phyloP scores from a whole-genome alignment of 257 asterid species.

The Galeopsis tetrahit region DNA sequence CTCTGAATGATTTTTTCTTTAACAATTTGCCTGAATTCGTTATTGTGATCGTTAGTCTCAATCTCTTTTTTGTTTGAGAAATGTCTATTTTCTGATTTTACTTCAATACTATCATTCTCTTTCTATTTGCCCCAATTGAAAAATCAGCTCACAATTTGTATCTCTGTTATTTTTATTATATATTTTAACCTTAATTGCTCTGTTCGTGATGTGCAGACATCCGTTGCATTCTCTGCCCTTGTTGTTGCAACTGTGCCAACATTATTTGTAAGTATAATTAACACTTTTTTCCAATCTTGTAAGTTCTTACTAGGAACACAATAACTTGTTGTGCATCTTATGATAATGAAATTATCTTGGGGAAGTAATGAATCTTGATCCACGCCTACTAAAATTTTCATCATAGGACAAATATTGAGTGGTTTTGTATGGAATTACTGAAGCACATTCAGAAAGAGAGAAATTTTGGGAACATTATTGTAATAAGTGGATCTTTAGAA shows the following conservation, averaged over 20 bases:
- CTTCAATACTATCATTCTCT: not conserved
- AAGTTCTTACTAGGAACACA: not conserved
- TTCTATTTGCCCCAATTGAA: not conserved
- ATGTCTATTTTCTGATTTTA: not conserved
- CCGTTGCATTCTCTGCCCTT: slow-evolving; percentile 64
- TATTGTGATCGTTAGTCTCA: not conserved
- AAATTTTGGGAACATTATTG: not conserved
- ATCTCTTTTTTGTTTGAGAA: not conserved
- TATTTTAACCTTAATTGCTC: not conserved
- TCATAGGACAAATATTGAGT: not conserved
- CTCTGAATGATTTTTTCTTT: not conserved
- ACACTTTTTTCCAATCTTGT: slow-evolving; percentile 1
- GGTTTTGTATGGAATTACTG: not conserved
- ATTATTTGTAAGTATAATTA: slow-evolving; percentile 56
- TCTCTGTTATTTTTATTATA: not conserved
- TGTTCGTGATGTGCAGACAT: slow-evolving; percentile 55
- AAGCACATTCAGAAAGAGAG: slow-evolving; percentile 1
- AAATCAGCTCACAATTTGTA: not conserved
- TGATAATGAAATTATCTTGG: not conserved
- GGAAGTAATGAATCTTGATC: not conserved
- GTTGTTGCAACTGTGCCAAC: slow-evolving; percentile 84
- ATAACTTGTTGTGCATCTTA: not conserved
- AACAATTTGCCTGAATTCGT: slow-evolving; percentile 14
- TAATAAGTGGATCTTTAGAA: not conserved
- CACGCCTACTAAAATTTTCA: not conserved